Percentiles rank a stretch among this genome's conserved stretches.
phyloP scores from a whole-genome alignment of 371 early-diverging fungal species.

The Actinomortierella ambigua region DNA sequence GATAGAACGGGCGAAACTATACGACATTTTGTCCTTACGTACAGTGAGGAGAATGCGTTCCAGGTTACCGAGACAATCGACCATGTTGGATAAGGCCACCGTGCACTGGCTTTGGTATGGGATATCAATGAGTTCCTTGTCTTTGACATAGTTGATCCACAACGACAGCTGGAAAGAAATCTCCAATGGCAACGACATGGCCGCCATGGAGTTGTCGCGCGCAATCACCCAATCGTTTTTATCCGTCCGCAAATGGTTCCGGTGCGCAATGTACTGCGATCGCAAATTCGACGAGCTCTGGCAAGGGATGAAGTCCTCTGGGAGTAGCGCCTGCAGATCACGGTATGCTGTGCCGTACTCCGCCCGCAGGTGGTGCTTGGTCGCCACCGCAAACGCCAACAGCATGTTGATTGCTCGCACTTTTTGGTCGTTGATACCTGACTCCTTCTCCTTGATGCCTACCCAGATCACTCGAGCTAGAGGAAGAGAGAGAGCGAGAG shows the following conservation, averaged over 20 bases:
- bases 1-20: no score
- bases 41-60: conserved; percentile 74
- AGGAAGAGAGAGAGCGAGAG: no score
- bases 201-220: conserved; percentile 24
- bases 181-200: conserved; percentile 65
- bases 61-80: conserved; percentile 71
- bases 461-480: conserved; percentile 69
- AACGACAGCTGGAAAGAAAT: conserved; percentile 60
- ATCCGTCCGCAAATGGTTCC: conserved; percentile 33
- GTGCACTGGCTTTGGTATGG: conserved; percentile 56
- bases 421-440: conserved; percentile 64
- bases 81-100: conserved; percentile 53
- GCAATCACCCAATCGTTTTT: conserved; percentile 33
- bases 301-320: conserved; percentile 43
- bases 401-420: conserved; percentile 75
- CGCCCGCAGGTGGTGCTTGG: conserved; percentile 73
- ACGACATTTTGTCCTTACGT: no score
- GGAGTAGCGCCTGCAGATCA: conserved; percentile 58
- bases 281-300: conserved; percentile 23
- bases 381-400: conserved; percentile 68
- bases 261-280: conserved; percentile 37
- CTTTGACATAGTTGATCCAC: conserved; percentile 57
- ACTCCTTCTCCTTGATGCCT: conserved; percentile 53
- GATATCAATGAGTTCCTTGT: conserved; percentile 53
- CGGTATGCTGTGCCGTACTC: conserved; percentile 65